Conservation (phyloP, 768 basidiomycete genomes). For the Mycena albidolilacea region DNA sequence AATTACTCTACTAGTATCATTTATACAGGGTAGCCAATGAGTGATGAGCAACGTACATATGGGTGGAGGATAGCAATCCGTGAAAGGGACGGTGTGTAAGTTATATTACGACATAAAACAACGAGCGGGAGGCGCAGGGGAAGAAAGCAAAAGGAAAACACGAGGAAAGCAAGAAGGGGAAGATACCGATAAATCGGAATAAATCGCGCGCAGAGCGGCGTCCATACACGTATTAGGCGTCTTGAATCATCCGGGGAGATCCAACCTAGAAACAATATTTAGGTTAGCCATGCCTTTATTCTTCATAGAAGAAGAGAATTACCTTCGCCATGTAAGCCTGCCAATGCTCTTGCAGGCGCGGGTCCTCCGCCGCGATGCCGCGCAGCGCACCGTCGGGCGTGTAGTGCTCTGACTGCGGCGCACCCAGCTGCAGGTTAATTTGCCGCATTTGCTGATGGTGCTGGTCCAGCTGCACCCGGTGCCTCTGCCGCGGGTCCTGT, state of each 20-base stretch:
- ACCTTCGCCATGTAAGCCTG: constrained; percentile 76
- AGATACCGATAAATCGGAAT: background rate
- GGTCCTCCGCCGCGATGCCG: constrained; percentile 68
- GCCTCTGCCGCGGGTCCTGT: constrained; percentile 40
- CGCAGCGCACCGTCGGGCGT: constrained; percentile 62
- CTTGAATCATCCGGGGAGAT: constrained; percentile 58
- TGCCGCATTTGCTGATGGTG: constrained; percentile 40
- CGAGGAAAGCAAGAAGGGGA: constrained; percentile 25
- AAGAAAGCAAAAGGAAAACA: constrained; percentile 26
- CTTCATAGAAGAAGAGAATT: constrained; percentile 17
- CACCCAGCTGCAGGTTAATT: constrained; percentile 40
- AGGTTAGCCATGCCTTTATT: background rate
- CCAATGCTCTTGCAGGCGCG: constrained; percentile 78
- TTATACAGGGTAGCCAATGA: constrained; percentile 25
- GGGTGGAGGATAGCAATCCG: constrained; percentile 21
- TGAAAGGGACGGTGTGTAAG: constrained; percentile 6
- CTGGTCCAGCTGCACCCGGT: constrained; percentile 33
- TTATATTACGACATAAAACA: background rate
- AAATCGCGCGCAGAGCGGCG: background rate
- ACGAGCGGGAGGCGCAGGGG: constrained; percentile 6
- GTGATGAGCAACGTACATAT: constrained; percentile 5
- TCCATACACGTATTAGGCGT: constrained; percentile 47
- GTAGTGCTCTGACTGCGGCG: constrained; percentile 55
- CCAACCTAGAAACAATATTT: constrained; percentile 52
- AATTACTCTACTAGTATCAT: constrained; percentile 23